Percentiles rank a stretch among this genome's conserved stretches.
Evolutionary conservation across 805 yeast genomes (phyloP).

Genomic region (Saturnispora hagleri): DNA sequence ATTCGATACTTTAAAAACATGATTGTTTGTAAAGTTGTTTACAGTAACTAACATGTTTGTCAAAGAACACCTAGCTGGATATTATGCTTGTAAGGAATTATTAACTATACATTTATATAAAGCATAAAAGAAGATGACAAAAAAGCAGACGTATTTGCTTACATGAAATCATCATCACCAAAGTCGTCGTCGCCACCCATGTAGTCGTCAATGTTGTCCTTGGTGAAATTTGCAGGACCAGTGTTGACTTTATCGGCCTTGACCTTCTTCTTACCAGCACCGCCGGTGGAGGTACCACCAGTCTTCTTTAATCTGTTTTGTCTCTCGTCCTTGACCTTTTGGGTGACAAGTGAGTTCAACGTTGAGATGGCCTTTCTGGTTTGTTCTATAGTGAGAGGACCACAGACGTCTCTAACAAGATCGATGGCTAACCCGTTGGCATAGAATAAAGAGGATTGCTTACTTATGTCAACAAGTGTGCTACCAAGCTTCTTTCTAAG

Average conservation of each 20-base stretch:
- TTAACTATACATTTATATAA: neutral
- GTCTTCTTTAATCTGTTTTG: slow-evolving; percentile 71
- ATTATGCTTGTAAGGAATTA: neutral
- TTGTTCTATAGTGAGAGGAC: slow-evolving; percentile 74
- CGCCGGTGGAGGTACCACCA: slow-evolving; percentile 83
- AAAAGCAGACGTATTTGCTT: slow-evolving; percentile 13
- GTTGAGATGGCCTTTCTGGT: slow-evolving; percentile 81
- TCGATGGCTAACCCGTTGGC: slow-evolving; percentile 73
- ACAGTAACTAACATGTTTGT: neutral
- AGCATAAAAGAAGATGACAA: neutral
- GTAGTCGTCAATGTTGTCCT: slow-evolving; percentile 52
- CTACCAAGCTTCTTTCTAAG: slow-evolving; percentile 64
- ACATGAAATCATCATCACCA: slow-evolving; percentile 81
- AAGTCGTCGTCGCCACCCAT: slow-evolving; percentile 51
- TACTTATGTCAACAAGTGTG: slow-evolving; percentile 50
- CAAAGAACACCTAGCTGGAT: neutral
- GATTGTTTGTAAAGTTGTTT: neutral
- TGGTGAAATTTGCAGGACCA: slow-evolving; percentile 44
- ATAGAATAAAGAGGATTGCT: slow-evolving; percentile 57
- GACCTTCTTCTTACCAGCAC: slow-evolving; percentile 94
- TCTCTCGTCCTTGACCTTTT: slow-evolving; percentile 86
- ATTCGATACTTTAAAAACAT: neutral
- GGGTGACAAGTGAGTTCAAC: slow-evolving; percentile 68
- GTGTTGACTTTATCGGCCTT: slow-evolving; percentile 61
- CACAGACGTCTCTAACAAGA: slow-evolving; percentile 73